Evolutionary conservation across 2,329 filamentous ascomycete species (phyloP).

Genomic region (Colletotrichum eleusines): DNA sequence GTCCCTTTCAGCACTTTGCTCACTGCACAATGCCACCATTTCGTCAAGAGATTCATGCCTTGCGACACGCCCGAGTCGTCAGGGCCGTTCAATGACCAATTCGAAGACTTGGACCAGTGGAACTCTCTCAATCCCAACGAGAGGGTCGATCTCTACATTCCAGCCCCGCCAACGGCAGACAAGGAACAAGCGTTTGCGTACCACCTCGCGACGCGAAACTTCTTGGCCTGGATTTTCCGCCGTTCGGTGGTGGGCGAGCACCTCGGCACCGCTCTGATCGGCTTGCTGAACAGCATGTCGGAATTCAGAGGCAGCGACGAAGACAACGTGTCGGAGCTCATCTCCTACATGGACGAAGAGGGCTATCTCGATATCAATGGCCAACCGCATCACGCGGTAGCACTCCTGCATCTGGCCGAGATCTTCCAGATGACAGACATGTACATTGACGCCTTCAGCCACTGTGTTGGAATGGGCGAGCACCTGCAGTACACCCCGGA

Average conservation of each 20-base stretch:
- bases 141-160: slow-evolving; percentile 75
- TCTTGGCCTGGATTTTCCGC: slow-evolving; percentile 77
- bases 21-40: slow-evolving; percentile 67
- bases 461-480: slow-evolving; percentile 83
- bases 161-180: slow-evolving; percentile 67
- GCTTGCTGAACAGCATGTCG: slow-evolving; percentile 74
- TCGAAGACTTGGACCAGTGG: slow-evolving; percentile 50
- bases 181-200: slow-evolving; percentile 69
- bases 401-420: slow-evolving; percentile 76
- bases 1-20: slow-evolving; percentile 71
- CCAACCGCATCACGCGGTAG: slow-evolving; percentile 76
- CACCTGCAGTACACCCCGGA: slow-evolving; percentile 67
- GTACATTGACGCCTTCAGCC: slow-evolving; percentile 80
- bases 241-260: slow-evolving; percentile 75
- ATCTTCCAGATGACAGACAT: slow-evolving; percentile 71
- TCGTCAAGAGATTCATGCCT: slow-evolving; percentile 67
- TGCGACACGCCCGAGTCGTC: slow-evolving; percentile 33
- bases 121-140: slow-evolving; percentile 48
- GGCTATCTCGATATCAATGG: slow-evolving; percentile 77
- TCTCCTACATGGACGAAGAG: slow-evolving; percentile 75
- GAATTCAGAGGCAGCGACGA: slow-evolving; percentile 67
- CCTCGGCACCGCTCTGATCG: slow-evolving; percentile 73
- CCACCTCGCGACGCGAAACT: slow-evolving; percentile 78
- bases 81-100: slow-evolving; percentile 23
- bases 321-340: slow-evolving; percentile 71